phyloP scores from a whole-genome alignment of 164 flowering plant species.

The Liquidambar formosana region DNA sequence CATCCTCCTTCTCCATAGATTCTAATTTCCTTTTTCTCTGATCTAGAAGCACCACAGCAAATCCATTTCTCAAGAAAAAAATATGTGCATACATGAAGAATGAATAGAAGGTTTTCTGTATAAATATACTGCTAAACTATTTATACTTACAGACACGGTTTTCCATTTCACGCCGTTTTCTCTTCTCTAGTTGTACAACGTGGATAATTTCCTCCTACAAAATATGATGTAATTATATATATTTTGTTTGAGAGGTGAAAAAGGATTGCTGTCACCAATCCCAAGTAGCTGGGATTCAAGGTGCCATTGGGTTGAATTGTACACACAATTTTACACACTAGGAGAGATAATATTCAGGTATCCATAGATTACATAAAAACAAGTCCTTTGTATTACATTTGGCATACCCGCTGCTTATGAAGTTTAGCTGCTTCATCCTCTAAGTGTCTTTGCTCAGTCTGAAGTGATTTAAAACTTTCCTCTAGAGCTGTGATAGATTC shows the following conservation, averaged over 20 bases:
- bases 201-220: constrained; percentile 65
- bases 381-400: background rate
- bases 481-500: constrained; percentile 54
- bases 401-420: constrained; percentile 69
- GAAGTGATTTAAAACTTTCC: constrained; percentile 46
- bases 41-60: constrained; percentile 31
- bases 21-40: constrained; percentile 62
- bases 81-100: background rate
- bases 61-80: constrained; percentile 1
- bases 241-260: background rate
- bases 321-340: background rate
- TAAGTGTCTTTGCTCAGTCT: constrained; percentile 45
- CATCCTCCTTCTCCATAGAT: constrained; percentile 63
- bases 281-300: background rate
- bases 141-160: constrained; percentile 55
- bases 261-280: background rate
- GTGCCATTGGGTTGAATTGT: background rate
- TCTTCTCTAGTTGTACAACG: constrained; percentile 37
- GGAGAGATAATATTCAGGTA: background rate
- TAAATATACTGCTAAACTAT: background rate
- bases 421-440: constrained; percentile 78
- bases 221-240: background rate
- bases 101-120: background rate
- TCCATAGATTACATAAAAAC: background rate
- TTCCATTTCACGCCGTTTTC: constrained; percentile 62